Evolutionary conservation across 495 filamentous ascomycete species (phyloP), one percentile per base, ranked within the genome.

Genomic region (Xeromyces bisporus): DNA sequence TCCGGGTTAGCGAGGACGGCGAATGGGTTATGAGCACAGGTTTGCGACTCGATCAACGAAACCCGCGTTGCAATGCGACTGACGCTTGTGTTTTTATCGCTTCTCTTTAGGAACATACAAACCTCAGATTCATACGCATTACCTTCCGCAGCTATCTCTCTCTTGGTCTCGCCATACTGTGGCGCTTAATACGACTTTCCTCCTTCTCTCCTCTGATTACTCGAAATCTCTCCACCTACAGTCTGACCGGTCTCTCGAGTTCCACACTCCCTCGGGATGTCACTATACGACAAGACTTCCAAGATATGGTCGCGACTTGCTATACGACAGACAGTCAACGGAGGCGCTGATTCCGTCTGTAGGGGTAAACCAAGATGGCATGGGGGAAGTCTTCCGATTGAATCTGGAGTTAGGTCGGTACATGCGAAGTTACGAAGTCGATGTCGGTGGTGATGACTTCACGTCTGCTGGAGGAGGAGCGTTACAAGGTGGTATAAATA

Each of bases 1-100:
- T 99, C 28, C 64, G 83, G 20, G 78, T 83, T 18, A 92, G 82
- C 48, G 89, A 94, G 35, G 91, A 99, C 69, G 86, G 87, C 21
- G 76, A 96, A 45, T 99, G 89, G 81, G 82, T 93, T 7, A 91
- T 96, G 80, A 92, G 83, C 42, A 91, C 87, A 40, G 89, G 87
- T 68, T 71, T 56, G 50, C 67, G 21, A 1, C 8, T n/a, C 13
- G 13, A 7, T 14, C 18, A 20, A 15, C 15, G 8, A 28, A 21
- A 13, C 27, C 28, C 3, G 3, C 28, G 5, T 0, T 13, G 15
- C 23, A 20, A 31, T 37, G 23, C 26, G 36, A 43, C 31, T 44
- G 29, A 43, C 42, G 21, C 20, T 21, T 4, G 42, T n/a, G n/a
- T n/a, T n/a, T n/a, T n/a, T n/a, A 33, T 14, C 11, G 4, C 17